A percentile compares a stretch with the other conserved stretches of the same genome.
Evolutionary conservation across 495 filamentous ascomycete species (phyloP).

Genomic region (Aspergillus baeticus): DNA sequence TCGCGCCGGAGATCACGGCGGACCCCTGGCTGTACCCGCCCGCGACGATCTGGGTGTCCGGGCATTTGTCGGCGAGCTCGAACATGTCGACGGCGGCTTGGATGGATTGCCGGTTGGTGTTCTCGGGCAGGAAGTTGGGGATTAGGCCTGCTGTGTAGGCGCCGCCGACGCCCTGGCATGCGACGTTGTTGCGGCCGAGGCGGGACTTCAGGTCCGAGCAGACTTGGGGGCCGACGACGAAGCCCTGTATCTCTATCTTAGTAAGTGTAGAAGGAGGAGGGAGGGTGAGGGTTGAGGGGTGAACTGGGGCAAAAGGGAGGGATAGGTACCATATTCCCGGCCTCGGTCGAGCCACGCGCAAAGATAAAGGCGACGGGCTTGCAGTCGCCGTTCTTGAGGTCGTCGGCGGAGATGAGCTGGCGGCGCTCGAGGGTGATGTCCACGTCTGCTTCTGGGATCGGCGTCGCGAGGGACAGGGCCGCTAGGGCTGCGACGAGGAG

Average conservation of each 20-base stretch:
- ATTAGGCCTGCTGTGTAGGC: constrained; percentile 26
- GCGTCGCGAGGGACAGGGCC: constrained; percentile 17
- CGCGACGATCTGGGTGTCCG: constrained; percentile 54
- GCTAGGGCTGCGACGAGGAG: constrained; percentile 19
- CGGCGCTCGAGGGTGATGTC: constrained; percentile 11
- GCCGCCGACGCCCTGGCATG: constrained; percentile 36
- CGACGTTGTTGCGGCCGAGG: constrained; percentile 29
- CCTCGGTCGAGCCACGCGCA: constrained; percentile 49
- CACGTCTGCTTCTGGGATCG: constrained; percentile 6
- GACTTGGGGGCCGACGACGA: constrained; percentile 37
- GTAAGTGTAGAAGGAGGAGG: neutral
- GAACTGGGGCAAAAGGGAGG: neutral
- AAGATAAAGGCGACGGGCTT: constrained; percentile 51
- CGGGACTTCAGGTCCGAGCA: constrained; percentile 32
- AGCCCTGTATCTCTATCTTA: constrained; percentile 25
- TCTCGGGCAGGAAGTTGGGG: constrained; percentile 25
- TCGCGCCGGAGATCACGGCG: constrained; percentile 49
- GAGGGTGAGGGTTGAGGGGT: neutral
- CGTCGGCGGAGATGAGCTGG: constrained; percentile 27
- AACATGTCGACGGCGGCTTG: constrained; percentile 35
- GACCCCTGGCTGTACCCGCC: constrained; percentile 60
- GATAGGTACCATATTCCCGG: constrained; percentile 49
- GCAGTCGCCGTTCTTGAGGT: constrained; percentile 44
- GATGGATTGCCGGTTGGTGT: constrained; percentile 35
- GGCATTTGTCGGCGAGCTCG: constrained; percentile 44